These are phyloP conservation scores for Microbotryum silenes-acaulis DNA, from an alignment of 1,284 basidiomycete species.

Conservation along the genomic window DNA sequence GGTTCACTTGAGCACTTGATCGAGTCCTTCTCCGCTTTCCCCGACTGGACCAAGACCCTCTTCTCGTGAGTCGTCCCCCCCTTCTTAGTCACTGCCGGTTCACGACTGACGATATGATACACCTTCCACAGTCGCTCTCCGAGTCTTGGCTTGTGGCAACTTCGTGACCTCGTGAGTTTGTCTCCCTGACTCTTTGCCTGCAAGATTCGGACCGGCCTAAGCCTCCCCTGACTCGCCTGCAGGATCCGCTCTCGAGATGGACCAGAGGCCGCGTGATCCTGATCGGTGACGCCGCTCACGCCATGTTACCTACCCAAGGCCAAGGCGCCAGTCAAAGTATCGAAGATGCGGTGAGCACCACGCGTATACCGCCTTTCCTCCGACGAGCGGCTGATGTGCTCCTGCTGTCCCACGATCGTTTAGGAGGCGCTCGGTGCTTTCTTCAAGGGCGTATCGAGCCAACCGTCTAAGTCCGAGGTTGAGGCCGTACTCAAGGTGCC, in stretches of 20 bases:
- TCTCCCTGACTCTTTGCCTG: constrained; percentile 20
- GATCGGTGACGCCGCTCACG: constrained; percentile 40
- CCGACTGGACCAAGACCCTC: too few relatives aligned
- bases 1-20: too few relatives aligned
- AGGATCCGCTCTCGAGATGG: constrained; percentile 32
- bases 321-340: constrained; percentile 35
- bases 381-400: background rate
- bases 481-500: constrained; percentile 25
- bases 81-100: too few relatives aligned
- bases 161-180: constrained; percentile 35
- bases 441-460: constrained; percentile 10
- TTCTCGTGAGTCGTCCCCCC: too few relatives aligned
- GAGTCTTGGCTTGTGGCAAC: constrained; percentile 35
- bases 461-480: constrained; percentile 17
- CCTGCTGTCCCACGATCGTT: background rate
- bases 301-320: constrained; percentile 35
- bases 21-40: too few relatives aligned
- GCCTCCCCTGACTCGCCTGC: too few relatives aligned
- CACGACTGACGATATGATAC: too few relatives aligned
- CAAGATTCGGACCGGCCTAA: constrained; percentile 26
- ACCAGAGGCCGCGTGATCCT: constrained; percentile 34
- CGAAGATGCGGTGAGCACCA: constrained; percentile 33
- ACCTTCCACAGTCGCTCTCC: too few relatives aligned
- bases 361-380: too few relatives aligned
- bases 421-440: constrained; percentile 26